A percentile compares a stretch with the other conserved stretches of the same genome.
phyloP scores from a whole-genome alignment of 768 basidiomycete species.

The Lactifluus subvellereus region DNA sequence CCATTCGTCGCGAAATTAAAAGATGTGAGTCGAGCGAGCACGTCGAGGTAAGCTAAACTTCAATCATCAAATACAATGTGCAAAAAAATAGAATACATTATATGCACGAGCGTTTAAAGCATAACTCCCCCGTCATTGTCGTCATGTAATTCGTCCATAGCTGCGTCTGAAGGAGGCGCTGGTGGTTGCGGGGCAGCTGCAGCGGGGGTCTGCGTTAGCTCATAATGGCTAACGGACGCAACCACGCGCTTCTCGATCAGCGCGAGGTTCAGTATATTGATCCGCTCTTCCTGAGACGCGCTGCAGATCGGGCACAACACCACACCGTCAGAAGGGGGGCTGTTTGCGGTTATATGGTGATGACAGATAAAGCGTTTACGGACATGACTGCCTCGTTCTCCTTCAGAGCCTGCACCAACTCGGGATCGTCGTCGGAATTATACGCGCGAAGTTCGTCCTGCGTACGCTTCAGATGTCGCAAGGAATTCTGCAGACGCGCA shows the following conservation, averaged over 20 bases:
- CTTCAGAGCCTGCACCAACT: conserved; percentile 51
- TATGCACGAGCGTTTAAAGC: conserved; percentile 7
- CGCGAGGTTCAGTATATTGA: conserved; percentile 59
- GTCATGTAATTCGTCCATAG: neutral
- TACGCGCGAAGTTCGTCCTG: conserved; percentile 51
- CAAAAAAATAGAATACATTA: neutral
- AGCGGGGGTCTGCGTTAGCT: conserved; percentile 22
- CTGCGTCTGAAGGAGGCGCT: neutral
- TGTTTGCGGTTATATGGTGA: no score
- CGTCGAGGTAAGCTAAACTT: neutral
- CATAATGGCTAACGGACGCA: conserved; percentile 40
- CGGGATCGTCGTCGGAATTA: conserved; percentile 41
- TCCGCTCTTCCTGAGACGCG: conserved; percentile 72
- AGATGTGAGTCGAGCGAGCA: neutral
- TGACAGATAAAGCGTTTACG: conserved; percentile 15
- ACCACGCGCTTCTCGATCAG: conserved; percentile 53
- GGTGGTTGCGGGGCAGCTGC: neutral
- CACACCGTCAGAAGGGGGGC: neutral
- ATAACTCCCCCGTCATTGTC: conserved; percentile 13
- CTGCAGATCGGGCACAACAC: conserved; percentile 33
- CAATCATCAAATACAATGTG: neutral
- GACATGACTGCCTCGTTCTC: conserved; percentile 76
- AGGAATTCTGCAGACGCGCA: conserved; percentile 64
- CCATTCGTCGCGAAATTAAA: neutral
- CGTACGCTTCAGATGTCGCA: conserved; percentile 55